Conservation (phyloP, 495 filamentous ascomycete genomes). For the Lasiosphaeria hispida region DNA sequence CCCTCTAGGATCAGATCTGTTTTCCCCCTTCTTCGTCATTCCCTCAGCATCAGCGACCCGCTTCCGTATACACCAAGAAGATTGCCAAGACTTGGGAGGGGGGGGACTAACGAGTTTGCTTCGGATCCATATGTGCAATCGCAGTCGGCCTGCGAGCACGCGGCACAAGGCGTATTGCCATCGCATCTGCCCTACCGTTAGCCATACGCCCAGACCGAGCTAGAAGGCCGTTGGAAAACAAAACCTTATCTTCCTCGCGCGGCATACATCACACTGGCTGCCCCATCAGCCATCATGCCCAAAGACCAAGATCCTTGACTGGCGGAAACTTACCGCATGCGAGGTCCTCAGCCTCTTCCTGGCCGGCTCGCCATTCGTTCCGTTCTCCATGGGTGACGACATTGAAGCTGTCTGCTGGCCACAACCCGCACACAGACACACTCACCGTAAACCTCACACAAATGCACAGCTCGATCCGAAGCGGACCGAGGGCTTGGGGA, state of each 20-base stretch:
- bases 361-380: constrained; percentile 8
- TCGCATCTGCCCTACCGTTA: constrained; percentile 27
- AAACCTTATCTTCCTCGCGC: constrained; percentile 27
- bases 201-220: background rate
- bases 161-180: constrained; percentile 32
- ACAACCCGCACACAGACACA: no score
- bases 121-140: constrained; percentile 35
- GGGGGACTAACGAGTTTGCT: constrained; percentile 24
- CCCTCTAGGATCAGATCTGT: constrained; percentile 38
- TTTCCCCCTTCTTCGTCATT: constrained; percentile 27
- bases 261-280: constrained; percentile 24
- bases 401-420: background rate
- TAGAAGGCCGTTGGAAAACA: background rate
- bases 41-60: background rate
- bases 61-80: background rate
- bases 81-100: background rate
- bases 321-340: constrained; percentile 24
- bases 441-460: no score
- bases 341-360: constrained; percentile 28
- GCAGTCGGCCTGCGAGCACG: constrained; percentile 27
- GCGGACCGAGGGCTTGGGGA: constrained; percentile 18
- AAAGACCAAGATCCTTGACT: background rate
- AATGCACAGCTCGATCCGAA: constrained; percentile 16
- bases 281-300: background rate
- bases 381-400: constrained; percentile 14